Conservation (phyloP, 441 rosid genomes). For the Raphanus hybrid region DNA sequence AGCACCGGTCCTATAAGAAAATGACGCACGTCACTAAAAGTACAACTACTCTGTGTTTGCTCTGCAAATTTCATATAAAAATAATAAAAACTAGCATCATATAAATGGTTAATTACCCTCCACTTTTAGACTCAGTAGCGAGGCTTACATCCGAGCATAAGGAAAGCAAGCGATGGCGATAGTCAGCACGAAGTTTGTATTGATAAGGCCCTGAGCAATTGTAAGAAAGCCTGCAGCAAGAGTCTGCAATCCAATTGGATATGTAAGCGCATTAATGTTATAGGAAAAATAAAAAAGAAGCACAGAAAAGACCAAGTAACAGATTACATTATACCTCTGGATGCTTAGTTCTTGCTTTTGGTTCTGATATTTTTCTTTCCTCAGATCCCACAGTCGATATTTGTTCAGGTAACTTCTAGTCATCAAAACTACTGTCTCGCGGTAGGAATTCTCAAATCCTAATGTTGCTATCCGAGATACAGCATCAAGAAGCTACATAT, state of each 20-base stretch:
- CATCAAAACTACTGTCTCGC: too few relatives aligned
- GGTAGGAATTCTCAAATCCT: too few relatives aligned
- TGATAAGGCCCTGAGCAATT: slow-evolving; percentile 73
- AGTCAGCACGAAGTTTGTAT: slow-evolving; percentile 73
- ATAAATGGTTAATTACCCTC: slow-evolving; percentile 65
- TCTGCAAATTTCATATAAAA: background rate
- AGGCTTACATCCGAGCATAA: slow-evolving; percentile 93
- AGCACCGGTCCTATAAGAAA: slow-evolving; percentile 74
- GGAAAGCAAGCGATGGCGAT: slow-evolving; percentile 79
- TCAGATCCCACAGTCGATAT: too few relatives aligned
- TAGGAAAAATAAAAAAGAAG: too few relatives aligned
- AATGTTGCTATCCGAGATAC: too few relatives aligned
- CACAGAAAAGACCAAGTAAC: too few relatives aligned
- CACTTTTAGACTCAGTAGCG: slow-evolving; percentile 81
- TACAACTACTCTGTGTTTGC: background rate
- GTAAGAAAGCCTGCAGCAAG: slow-evolving; percentile 90
- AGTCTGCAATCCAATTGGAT: slow-evolving; percentile 71
- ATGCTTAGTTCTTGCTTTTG: too few relatives aligned
- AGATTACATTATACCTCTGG: too few relatives aligned
- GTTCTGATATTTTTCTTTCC: too few relatives aligned
- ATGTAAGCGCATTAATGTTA: slow-evolving; percentile 25
- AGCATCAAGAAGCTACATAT: slow-evolving; percentile 54
- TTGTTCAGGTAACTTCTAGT: too few relatives aligned
- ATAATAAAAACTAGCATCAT: background rate
- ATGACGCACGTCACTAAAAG: too few relatives aligned